Conservation (phyloP, 306 rosid species). For the Cotoneaster glaucophyllus region DNA sequence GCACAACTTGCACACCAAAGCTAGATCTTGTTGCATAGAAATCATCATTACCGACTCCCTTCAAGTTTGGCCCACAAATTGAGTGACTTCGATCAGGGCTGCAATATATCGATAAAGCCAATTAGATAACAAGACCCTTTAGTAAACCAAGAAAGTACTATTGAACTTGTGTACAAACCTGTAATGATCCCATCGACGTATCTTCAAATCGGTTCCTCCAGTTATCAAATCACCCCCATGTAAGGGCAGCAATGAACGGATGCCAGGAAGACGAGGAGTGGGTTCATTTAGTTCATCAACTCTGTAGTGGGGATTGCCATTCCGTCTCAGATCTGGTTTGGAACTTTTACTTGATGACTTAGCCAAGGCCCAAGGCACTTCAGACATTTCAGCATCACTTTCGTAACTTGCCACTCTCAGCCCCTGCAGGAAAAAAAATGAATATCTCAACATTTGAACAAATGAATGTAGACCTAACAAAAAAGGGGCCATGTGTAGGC, state of each 20-base stretch:
- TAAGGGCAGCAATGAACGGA: slow-evolving; percentile 86
- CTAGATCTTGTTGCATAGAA: slow-evolving; percentile 69
- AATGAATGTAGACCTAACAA: background rate
- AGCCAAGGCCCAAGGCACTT: slow-evolving; percentile 84
- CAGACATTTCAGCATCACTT: slow-evolving; percentile 70
- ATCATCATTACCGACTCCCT: slow-evolving; percentile 70
- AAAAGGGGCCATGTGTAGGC: background rate
- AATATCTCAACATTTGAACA: slow-evolving; percentile 10
- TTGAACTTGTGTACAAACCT: slow-evolving; percentile 44
- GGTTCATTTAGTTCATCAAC: slow-evolving; percentile 87
- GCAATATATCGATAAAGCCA: slow-evolving; percentile 24
- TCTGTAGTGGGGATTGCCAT: slow-evolving; percentile 75
- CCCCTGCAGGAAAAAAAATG: slow-evolving; percentile 41
- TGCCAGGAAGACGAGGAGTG: slow-evolving; percentile 77
- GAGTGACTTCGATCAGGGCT: slow-evolving; percentile 89
- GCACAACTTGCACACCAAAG: slow-evolving; percentile 91
- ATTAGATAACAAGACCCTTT: slow-evolving; percentile 1
- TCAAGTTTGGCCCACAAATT: slow-evolving; percentile 83
- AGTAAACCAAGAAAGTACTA: slow-evolving; percentile 13
- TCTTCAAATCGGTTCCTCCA: slow-evolving; percentile 92
- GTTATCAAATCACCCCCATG: slow-evolving; percentile 94
- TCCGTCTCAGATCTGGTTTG: slow-evolving; percentile 59
- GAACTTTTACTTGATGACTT: slow-evolving; percentile 57
- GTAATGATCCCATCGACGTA: slow-evolving; percentile 90
- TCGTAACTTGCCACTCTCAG: slow-evolving; percentile 68